Base-by-base conservation (phyloP, 169 alveolate species). In the Babesia bigemina region DNA sequence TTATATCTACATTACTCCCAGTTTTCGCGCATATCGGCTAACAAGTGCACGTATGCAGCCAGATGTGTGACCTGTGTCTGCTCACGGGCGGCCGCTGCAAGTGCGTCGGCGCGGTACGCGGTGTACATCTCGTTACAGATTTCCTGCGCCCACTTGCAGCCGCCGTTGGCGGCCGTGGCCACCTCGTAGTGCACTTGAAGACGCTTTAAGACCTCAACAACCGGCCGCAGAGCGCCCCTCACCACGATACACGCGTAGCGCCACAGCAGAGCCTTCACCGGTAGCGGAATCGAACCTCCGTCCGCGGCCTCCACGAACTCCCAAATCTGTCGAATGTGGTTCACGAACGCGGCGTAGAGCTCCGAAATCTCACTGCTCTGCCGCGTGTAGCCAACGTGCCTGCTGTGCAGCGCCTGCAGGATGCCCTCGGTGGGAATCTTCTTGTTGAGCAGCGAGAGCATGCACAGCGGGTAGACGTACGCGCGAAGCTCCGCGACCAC, bases 231-330 rank as follows among this genome's bases (percentile, higher is more conserved):
- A 14, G 87, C 19, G 55, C 57, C 60, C 57, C 19, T 52, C 44
- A 71, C 48, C 6, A 79, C 75, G 12, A 24, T 33, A 33, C 49
- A 36, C n/a, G 62, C 69, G 53, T 74, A 71, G 22, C 57, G 59
- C 87, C 87, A 79, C 24, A 79, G 53, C 49, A 63, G 29, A 12
- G 60, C 63, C 74, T 49, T 44, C 63, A 79, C 83, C 44, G 74
- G 62, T n/a, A 79, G 28, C 21, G 87, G 83, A 14, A 79, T 58
- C 14, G 75, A 52, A 29, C 75, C 75, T 22, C 58, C 26, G 47
- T 61, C 82, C 6, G 83, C 87, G 13, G 74, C 53, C 17, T 66
- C 83, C 11, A 79, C 24, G 22, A 71, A 79, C 22, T 67, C 77
- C 67, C 60, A 57, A 17, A 79, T 42, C 19, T 12, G 13, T 11